Evolutionary conservation across 2,329 filamentous ascomycete species (phyloP).

Genomic region (Fusarium pseudocircinatum): DNA sequence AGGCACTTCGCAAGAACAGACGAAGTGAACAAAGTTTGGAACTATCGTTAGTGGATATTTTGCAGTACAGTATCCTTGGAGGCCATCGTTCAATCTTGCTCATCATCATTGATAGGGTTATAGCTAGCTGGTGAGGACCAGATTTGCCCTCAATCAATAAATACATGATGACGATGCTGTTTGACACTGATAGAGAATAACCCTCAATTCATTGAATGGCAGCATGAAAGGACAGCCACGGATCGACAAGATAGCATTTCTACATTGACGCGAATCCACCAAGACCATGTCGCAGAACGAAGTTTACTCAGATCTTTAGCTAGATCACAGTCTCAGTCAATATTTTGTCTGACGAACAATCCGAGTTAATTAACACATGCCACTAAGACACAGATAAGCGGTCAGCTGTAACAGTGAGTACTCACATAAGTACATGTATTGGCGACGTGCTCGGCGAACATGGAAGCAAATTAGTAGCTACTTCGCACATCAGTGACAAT

Average conservation of each 20-base stretch:
- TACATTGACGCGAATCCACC: not conserved
- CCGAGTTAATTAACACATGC: slow-evolving; percentile 6
- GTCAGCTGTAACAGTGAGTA: not conserved
- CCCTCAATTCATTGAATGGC: not conserved
- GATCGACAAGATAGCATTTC: slow-evolving; percentile 1
- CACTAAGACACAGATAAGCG: slow-evolving; percentile 5
- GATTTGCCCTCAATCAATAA: not conserved
- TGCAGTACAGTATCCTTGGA: not conserved
- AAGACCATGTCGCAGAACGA: slow-evolving; percentile 3
- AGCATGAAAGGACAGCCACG: not conserved
- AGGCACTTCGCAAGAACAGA: not conserved
- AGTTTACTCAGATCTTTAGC: not conserved
- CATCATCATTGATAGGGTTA: not conserved
- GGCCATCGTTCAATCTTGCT: not conserved
- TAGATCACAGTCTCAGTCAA: not conserved
- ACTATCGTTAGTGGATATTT: not conserved
- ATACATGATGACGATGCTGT: not conserved
- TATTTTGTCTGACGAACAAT: slow-evolving; percentile 3
- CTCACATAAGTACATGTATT: not conserved
- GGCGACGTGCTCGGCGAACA: not conserved
- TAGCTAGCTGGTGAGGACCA: not conserved
- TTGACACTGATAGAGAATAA: not conserved
- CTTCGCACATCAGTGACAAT: not conserved
- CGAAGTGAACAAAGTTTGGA: not conserved
- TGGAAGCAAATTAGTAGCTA: not conserved